These are phyloP conservation scores for Aspergillus transmontanensis DNA, from an alignment of 2,329 filamentous ascomycete species.

Conservation along the genomic window DNA sequence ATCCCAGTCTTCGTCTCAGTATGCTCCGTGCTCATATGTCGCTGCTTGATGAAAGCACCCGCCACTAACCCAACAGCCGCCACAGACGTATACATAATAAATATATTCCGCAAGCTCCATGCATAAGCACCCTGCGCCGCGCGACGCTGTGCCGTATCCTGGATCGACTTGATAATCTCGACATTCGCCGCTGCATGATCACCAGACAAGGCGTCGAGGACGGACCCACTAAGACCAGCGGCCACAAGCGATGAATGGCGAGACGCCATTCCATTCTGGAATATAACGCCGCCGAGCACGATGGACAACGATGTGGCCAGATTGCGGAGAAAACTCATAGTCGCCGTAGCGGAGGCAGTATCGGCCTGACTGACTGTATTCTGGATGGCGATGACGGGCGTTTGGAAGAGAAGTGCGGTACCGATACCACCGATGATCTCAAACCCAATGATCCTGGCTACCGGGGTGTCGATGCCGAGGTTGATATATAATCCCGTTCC, in stretches of 20 bases:
- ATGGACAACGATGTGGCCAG: constrained; percentile 69
- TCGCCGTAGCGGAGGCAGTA: constrained; percentile 55
- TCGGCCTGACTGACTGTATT: constrained; percentile 53
- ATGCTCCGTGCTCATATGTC: constrained; percentile 52
- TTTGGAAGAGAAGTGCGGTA: constrained; percentile 50
- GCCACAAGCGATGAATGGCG: constrained; percentile 50
- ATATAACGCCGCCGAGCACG: constrained; percentile 75
- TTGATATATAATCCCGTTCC: constrained; percentile 29
- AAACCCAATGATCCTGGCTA: constrained; percentile 26
- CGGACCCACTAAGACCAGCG: constrained; percentile 41
- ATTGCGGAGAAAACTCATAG: constrained; percentile 62
- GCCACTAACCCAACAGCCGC: constrained; percentile 45
- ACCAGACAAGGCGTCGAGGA: constrained; percentile 36
- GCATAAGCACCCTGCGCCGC: constrained; percentile 50
- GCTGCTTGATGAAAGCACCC: constrained; percentile 49
- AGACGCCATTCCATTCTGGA: constrained; percentile 62
- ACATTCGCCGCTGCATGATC: constrained; percentile 51
- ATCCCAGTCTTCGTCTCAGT: constrained; percentile 54
- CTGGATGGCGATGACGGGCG: constrained; percentile 60
- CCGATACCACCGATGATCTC: constrained; percentile 27
- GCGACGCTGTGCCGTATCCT: constrained; percentile 35
- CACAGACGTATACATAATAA: constrained; percentile 50
- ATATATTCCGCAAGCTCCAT: constrained; percentile 53
- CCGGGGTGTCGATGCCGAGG: constrained; percentile 24
- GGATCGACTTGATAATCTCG: constrained; percentile 43